A percentile compares a stretch with the other conserved stretches of the same genome.
Conservation (phyloP, 2,329 filamentous ascomycete genomes). For the Microdochium bolleyi region DNA sequence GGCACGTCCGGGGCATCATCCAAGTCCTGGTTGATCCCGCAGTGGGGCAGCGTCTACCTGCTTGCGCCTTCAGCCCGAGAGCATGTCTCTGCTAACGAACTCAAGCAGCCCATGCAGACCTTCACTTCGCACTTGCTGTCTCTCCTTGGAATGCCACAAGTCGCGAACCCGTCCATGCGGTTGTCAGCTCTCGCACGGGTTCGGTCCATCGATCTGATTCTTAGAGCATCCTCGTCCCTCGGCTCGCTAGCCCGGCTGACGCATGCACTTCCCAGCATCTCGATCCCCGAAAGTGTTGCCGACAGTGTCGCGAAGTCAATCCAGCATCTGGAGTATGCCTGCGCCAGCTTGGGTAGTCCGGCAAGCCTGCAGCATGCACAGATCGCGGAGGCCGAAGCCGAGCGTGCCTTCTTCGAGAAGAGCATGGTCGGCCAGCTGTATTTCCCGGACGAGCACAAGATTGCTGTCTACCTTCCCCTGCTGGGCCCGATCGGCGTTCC, state of each 20-base stretch:
- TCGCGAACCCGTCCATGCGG: constrained; percentile 76
- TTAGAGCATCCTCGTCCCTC: constrained; percentile 86
- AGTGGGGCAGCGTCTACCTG: constrained; percentile 74
- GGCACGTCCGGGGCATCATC: constrained; percentile 37
- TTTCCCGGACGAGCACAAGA: constrained; percentile 97
- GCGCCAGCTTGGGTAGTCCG: constrained; percentile 56
- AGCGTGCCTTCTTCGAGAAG: constrained; percentile 95
- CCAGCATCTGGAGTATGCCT: constrained; percentile 67
- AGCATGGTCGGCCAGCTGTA: constrained; percentile 99
- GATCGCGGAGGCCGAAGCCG: constrained; percentile 79
- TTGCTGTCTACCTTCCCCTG: constrained; percentile 89
- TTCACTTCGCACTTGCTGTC: constrained; percentile 88
- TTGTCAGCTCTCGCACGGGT: constrained; percentile 81
- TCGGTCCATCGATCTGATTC: constrained; percentile 73
- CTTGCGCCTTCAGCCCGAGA: constrained; percentile 38
- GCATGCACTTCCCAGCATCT: constrained; percentile 77
- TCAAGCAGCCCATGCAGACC: constrained; percentile 76
- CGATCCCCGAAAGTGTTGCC: constrained; percentile 81
- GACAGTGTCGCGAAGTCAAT: constrained; percentile 78
- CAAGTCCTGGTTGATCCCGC: constrained; percentile 81
- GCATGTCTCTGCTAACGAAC: constrained; percentile 53
- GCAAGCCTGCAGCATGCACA: constrained; percentile 73
- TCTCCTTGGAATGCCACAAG: constrained; percentile 75
- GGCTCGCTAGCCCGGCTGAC: constrained; percentile 87
- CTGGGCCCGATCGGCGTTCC: constrained; percentile 88